Percentiles rank a stretch among this genome's conserved stretches.
phyloP scores from a whole-genome alignment of 352 stramenopile genomes.

The Globisporangium viniferum region DNA sequence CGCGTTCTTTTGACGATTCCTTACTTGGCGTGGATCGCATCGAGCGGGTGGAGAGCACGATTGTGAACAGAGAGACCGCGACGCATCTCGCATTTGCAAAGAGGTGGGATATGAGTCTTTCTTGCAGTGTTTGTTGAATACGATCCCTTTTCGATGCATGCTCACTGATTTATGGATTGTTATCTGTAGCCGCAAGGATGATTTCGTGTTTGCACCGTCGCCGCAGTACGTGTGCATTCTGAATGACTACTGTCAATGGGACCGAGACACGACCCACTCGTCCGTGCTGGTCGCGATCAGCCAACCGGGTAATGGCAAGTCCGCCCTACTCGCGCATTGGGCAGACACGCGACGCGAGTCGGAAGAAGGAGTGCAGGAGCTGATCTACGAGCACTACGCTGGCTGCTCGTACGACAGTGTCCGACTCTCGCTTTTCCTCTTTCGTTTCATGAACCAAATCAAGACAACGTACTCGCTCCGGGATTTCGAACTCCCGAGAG shows the following conservation, averaged over 20 bases:
- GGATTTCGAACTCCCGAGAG: conserved; percentile 75
- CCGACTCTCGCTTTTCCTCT: conserved; percentile 79
- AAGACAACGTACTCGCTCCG: conserved; percentile 66
- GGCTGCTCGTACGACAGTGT: conserved; percentile 84
- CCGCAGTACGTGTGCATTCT: conserved; percentile 64
- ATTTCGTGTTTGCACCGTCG: conserved; percentile 63
- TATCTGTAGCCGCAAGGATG: conserved; percentile 47
- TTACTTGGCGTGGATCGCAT: conserved; percentile 15
- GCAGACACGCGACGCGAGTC: conserved; percentile 39
- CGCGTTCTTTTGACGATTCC: conserved; percentile 24
- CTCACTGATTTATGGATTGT: neutral
- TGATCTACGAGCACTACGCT: conserved; percentile 81
- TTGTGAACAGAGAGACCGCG: conserved; percentile 68
- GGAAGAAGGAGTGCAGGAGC: conserved; percentile 34
- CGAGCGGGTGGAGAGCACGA: conserved; percentile 58
- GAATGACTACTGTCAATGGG: conserved; percentile 67
- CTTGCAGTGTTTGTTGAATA: neutral
- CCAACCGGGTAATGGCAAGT: conserved; percentile 68
- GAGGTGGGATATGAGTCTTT: conserved; percentile 27
- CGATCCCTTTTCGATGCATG: neutral
- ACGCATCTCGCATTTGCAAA: conserved; percentile 70
- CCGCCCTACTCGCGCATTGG: conserved; percentile 75
- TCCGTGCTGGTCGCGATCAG: conserved; percentile 62
- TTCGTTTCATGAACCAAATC: conserved; percentile 79
- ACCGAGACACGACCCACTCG: conserved; percentile 24